Conservation (phyloP, 768 basidiomycete species). For the Xerocomellus chrysenteron region DNA sequence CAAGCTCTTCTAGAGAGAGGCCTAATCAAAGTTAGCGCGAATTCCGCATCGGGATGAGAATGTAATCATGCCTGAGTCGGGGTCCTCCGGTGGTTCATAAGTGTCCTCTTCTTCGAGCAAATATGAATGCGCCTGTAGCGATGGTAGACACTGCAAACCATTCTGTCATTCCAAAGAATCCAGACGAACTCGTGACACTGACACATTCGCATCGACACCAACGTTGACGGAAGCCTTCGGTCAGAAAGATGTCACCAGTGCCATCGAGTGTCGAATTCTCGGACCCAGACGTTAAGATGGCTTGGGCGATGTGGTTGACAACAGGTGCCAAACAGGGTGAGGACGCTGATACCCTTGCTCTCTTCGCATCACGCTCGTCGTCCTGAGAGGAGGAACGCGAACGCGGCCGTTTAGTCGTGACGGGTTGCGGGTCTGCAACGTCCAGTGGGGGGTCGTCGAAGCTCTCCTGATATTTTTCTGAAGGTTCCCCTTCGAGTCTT, state of each 20-base stretch:
- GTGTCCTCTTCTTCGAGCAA: constrained; percentile 78
- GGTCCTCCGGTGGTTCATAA: constrained; percentile 84
- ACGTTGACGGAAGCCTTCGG: constrained; percentile 67
- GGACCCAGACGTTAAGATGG: constrained; percentile 36
- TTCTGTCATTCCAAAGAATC: background rate
- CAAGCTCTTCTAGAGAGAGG: constrained; percentile 79
- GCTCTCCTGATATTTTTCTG: background rate
- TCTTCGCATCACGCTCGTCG: constrained; percentile 43
- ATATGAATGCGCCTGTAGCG: constrained; percentile 53
- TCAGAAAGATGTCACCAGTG: constrained; percentile 73
- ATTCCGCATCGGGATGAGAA: background rate
- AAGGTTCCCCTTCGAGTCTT: constrained; percentile 38
- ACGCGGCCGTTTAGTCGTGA: constrained; percentile 46
- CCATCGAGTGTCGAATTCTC: constrained; percentile 38
- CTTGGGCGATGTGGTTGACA: constrained; percentile 44
- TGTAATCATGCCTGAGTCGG: constrained; percentile 63
- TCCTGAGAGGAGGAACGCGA: constrained; percentile 23
- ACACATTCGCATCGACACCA: constrained; percentile 77
- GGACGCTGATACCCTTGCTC: constrained; percentile 38
- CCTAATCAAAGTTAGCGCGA: constrained; percentile 37
- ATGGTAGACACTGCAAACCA: constrained; percentile 54
- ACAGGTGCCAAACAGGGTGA: constrained; percentile 57
- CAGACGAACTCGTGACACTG: constrained; percentile 15
- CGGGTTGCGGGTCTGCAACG: constrained; percentile 25
- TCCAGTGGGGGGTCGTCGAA: constrained; percentile 19